Evolutionary conservation across 2,329 filamentous ascomycete species (phyloP).

Genomic region (Stachybotrys chartarum): DNA sequence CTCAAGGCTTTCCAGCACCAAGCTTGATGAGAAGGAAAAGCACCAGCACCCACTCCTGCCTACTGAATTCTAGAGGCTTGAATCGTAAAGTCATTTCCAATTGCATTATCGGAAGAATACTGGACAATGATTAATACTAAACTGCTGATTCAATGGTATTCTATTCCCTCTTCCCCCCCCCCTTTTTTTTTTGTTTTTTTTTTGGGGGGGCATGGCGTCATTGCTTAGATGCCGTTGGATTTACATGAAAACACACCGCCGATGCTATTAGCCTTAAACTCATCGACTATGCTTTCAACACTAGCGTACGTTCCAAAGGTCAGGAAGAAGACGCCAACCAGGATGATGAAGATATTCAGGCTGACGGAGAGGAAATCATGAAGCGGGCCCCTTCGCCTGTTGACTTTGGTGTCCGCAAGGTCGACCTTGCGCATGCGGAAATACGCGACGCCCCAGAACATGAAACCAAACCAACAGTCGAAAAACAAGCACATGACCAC

Average conservation of each 20-base stretch:
- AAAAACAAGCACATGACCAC: conserved; percentile 81
- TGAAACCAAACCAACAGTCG: conserved; percentile 91
- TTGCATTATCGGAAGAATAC: too few species aligned
- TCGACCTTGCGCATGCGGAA: conserved; percentile 67
- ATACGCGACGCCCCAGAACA: conserved; percentile 85
- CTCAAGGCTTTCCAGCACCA: too few species aligned
- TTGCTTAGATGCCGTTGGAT: conserved; percentile 52
- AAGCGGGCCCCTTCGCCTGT: too few species aligned
- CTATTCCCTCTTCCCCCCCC: too few species aligned
- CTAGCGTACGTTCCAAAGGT: conserved; percentile 74
- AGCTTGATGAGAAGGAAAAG: too few species aligned
- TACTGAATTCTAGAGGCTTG: too few species aligned
- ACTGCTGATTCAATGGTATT: too few species aligned
- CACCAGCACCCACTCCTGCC: too few species aligned
- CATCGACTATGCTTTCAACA: conserved; percentile 67
- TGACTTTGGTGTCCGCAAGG: conserved; percentile 40
- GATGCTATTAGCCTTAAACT: conserved; percentile 58
- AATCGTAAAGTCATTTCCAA: too few species aligned
- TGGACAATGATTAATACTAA: too few species aligned
- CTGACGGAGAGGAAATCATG: conserved; percentile 49
- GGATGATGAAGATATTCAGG: conserved; percentile 67
- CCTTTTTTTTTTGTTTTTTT: too few species aligned
- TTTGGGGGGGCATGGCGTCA: too few species aligned
- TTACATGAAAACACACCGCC: conserved; percentile 69
- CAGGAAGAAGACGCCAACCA: conserved; percentile 71